Conservation (phyloP, 331 rosid genomes). For the Rhamnella rubrinervis region DNA sequence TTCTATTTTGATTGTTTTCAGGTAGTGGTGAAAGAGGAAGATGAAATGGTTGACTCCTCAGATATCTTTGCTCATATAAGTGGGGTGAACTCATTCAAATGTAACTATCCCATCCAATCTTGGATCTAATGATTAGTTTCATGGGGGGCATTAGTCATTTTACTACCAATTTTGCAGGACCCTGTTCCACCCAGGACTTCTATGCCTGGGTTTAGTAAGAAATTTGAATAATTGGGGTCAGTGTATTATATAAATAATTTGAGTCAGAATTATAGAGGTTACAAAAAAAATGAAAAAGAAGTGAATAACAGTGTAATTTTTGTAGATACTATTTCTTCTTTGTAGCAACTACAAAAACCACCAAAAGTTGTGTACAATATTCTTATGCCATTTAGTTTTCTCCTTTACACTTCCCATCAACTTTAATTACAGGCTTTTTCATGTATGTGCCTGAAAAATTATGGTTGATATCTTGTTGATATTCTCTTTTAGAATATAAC, state of each 20-base stretch:
- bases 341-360: not conserved
- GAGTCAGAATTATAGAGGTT: constrained; percentile 36
- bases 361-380: constrained; percentile 27
- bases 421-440: not conserved
- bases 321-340: constrained; percentile 38
- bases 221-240: constrained; percentile 54
- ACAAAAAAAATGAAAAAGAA: not conserved
- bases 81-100: constrained; percentile 98
- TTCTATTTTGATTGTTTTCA: constrained; percentile 25
- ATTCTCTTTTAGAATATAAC: no score
- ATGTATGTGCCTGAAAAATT: no score
- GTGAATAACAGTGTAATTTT: constrained; percentile 39
- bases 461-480: no score
- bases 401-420: no score
- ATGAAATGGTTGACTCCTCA: constrained; percentile 90
- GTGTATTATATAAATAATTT: constrained; percentile 30
- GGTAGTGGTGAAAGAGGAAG: constrained; percentile 93
- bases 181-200: constrained; percentile 49
- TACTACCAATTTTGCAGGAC: constrained; percentile 69
- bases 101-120: constrained; percentile 85
- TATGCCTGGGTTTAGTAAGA: constrained; percentile 36
- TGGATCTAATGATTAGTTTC: constrained; percentile 59
- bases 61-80: constrained; percentile 94
- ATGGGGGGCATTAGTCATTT: constrained; percentile 25
- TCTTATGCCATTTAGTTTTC: not conserved